Percentiles rank a stretch among this genome's conserved stretches.
phyloP scores from a whole-genome alignment of 2,329 filamentous ascomycete species.

The Talaromyces funiculosus region DNA sequence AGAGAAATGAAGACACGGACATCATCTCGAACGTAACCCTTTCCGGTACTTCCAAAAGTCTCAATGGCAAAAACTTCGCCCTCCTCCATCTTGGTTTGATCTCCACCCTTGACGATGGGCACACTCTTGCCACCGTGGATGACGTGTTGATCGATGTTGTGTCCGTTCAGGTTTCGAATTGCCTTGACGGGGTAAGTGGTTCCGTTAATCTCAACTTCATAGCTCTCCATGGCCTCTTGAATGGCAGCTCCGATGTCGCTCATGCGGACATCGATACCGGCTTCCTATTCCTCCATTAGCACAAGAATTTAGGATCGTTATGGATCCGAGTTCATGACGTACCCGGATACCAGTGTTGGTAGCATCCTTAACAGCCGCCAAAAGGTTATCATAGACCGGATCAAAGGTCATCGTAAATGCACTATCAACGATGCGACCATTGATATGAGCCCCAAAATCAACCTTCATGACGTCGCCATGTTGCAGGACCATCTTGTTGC shows the following conservation, averaged over 20 bases:
- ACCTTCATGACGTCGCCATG: slow-evolving; percentile 68
- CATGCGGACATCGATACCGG: slow-evolving; percentile 85
- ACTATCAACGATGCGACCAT: slow-evolving; percentile 65
- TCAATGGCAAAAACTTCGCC: slow-evolving; percentile 93
- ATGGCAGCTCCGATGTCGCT: slow-evolving; percentile 78
- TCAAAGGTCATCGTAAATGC: slow-evolving; percentile 66
- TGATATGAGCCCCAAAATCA: slow-evolving; percentile 66
- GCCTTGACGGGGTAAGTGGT: slow-evolving; percentile 73
- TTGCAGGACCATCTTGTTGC: slow-evolving; percentile 67
- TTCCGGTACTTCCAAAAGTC: slow-evolving; percentile 90
- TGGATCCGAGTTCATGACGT: slow-evolving; percentile 18
- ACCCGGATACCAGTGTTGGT: slow-evolving; percentile 69
- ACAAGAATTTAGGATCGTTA: not conserved
- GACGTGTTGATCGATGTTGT: slow-evolving; percentile 81
- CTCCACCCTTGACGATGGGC: slow-evolving; percentile 82
- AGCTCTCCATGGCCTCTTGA: slow-evolving; percentile 90
- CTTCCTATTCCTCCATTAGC: slow-evolving; percentile 53
- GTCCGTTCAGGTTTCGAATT: slow-evolving; percentile 81
- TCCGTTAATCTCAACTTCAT: slow-evolving; percentile 78
- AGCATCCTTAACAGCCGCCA: slow-evolving; percentile 61
- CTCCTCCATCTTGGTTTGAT: slow-evolving; percentile 96
- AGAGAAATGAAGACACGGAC: slow-evolving; percentile 43
- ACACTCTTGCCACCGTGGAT: slow-evolving; percentile 92
- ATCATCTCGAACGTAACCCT: slow-evolving; percentile 80
- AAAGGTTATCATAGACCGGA: slow-evolving; percentile 61